Base-by-base conservation (phyloP, 331 rosid species). In the Quercus lobata region DNA sequence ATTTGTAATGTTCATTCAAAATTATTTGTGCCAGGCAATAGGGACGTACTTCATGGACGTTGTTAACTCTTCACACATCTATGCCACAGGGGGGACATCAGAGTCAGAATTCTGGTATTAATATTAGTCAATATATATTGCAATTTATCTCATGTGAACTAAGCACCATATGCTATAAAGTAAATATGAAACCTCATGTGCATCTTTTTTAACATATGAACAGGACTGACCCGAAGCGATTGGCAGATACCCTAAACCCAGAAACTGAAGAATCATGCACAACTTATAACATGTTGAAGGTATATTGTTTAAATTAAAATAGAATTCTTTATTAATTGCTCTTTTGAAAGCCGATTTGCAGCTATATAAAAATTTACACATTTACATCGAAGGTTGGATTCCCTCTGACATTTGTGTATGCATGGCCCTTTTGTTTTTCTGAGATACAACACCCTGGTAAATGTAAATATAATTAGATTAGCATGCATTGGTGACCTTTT, bases 31-130 rank as follows among this genome's bases (percentile, higher is more conserved):
- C 69, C 81, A 94, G 98, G 91, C 89, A 44, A 88, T 92, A 12
- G 87, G 88, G 54, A 80, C 80, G 30, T 94, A 81, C 89, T 94
- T 94, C 83, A 83, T 94, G 98, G 83, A 87, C 71, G 10, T 83
- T 61, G 80, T 94, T 53, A 92, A 94, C 89, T 88, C 98, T 75
- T 91, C 97, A 58, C 97, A 94, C 72, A 82, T 83, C 83, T 94
- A 89, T 81, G 98, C 98, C 78, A 94, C 98, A 5, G 98, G 98
- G 88, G 98, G 98, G 86, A 86, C 98, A 69, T 94, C 98, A 55
- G 87, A 76, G 49, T 0, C 24, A 1, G 98, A 94, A 76, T 85
- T 83, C 90, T 94, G 98, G 98, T 94, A 94, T 61, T 57, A 18
- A 16, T 52, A 54, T 65, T 25, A 32, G 21, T 19, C 12, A 1